Evolutionary conservation across 148 eudicot species (phyloP), one percentile per base, ranked within the genome.

Genomic region (Limonium bicolor): DNA sequence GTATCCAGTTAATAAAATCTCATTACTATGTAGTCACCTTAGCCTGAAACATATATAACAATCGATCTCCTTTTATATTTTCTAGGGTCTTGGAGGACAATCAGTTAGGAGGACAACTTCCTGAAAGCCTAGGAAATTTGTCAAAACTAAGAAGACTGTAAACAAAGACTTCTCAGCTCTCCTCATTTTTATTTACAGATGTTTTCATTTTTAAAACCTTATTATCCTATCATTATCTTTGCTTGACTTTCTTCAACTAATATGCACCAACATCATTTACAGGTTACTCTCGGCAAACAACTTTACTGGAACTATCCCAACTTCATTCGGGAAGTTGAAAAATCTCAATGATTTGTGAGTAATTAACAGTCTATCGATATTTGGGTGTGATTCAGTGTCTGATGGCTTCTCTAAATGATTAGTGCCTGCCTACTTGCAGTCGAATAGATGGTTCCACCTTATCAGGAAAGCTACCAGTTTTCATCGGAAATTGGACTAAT

Each of bases 221-320:
- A 29, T 29, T 2, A 29, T 1, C 12, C 12, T 29, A 7, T 29
- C 33, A 29, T 7, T 8, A 7, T 29, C 3, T 2, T 14, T 35
- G 38, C 38, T 35, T 16, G 13, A 13, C 13, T 16, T 12, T 35
- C 17, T n/a, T 35, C 17, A 16, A 35, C 38, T 13, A 7, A 35
- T 13, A 37, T 37, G 20, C 8, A 37, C 41, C 41, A 6, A 37
- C 21, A 16, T 37, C 10, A n/a, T 17, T 7, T 58, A 71, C 78
- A 87, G 96, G 59, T 53, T 67, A 18, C 82, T 79, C 52, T 68
- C 82, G 36, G 78, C 72, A 20, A 87, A 87, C 59, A 52, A 68
- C 63, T 69, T 87, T 47, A 76, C 56, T 9, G 96, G 94, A 55
- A 58, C 76, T 5, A 79, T 87, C 43, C 94, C 96, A 15, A 70